Conservation (phyloP, 1,284 basidiomycete genomes). For the Cutaneotrichosporon sp. region DNA sequence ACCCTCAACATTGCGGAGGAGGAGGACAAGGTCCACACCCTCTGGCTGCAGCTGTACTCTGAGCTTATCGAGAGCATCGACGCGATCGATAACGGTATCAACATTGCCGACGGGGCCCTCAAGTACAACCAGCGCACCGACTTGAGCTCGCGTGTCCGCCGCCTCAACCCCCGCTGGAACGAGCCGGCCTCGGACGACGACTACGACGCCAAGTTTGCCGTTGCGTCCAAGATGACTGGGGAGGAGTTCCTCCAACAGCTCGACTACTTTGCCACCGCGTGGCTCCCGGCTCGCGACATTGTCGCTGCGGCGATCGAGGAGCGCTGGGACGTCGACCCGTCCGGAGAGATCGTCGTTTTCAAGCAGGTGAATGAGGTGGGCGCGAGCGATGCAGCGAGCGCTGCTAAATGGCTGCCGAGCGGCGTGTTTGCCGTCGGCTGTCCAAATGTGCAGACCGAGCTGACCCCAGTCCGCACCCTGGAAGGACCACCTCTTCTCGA, state of each 20-base stretch:
- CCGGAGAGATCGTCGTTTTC: conserved; percentile 77
- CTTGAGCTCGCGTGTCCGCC: conserved; percentile 73
- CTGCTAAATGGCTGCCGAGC: not conserved
- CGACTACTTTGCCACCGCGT: conserved; percentile 79
- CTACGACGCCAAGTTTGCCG: conserved; percentile 70
- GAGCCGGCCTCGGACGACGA: conserved; percentile 63
- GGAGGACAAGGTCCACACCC: conserved; percentile 65
- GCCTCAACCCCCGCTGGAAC: conserved; percentile 91
- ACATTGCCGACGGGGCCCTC: conserved; percentile 62
- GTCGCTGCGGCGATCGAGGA: conserved; percentile 67
- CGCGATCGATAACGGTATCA: conserved; percentile 91
- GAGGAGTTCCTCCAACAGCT: conserved; percentile 80
- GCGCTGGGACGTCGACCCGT: conserved; percentile 66
- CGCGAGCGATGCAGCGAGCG: not conserved
- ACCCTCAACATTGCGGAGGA: conserved; percentile 59
- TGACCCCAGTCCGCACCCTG: conserved; percentile 44
- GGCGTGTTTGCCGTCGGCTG: not conserved
- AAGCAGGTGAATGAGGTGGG: conserved; percentile 61
- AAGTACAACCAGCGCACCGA: conserved; percentile 76
- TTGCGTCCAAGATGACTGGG: conserved; percentile 80
- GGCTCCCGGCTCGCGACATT: conserved; percentile 87
- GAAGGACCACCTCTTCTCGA: conserved; percentile 87
- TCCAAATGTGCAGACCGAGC: not conserved
- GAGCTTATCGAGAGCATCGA: conserved; percentile 95
- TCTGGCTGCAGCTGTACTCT: conserved; percentile 89